Conservation (phyloP, 2,329 filamentous ascomycete genomes). For the Coniochaeta ligniaria region DNA sequence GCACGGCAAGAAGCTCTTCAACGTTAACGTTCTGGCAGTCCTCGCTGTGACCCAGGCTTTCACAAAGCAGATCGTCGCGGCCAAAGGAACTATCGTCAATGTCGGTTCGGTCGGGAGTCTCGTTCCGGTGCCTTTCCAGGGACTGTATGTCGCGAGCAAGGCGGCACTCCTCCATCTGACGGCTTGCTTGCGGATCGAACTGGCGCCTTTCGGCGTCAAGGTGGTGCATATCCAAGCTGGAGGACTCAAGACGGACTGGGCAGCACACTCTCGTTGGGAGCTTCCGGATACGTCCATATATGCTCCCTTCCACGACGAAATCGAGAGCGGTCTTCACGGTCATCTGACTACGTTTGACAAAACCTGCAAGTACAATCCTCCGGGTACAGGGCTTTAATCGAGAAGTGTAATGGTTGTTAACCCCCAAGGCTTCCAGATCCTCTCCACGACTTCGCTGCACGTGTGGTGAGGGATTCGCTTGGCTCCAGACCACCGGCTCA, state of each 20-base stretch:
- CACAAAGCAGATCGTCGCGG: slow-evolving; percentile 16
- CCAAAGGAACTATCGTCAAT: slow-evolving; percentile 18
- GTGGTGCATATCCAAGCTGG: neutral
- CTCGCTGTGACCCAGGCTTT: slow-evolving; percentile 30
- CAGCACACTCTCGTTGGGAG: neutral
- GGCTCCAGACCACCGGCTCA: neutral
- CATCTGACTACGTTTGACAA: neutral
- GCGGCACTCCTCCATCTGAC: neutral
- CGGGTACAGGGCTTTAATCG: neutral
- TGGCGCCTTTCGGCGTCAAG: neutral
- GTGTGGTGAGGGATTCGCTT: neutral
- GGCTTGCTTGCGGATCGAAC: neutral
- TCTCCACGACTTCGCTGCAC: neutral
- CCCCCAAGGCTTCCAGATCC: neutral
- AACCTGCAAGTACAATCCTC: neutral
- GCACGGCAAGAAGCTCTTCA: slow-evolving; percentile 27
- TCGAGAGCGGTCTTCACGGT: neutral
- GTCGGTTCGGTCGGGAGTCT: neutral
- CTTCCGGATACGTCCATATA: neutral
- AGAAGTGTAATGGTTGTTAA: neutral
- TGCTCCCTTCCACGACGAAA: neutral
- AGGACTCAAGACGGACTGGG: neutral
- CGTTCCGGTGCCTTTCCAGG: neutral
- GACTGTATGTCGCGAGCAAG: neutral
- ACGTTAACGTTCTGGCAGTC: slow-evolving; percentile 33